Percentiles rank a stretch among this genome's conserved stretches.
These are phyloP conservation scores for Tagetes erecta DNA, from an alignment of 129 eudicot genomes.

Conservation along the genomic window DNA sequence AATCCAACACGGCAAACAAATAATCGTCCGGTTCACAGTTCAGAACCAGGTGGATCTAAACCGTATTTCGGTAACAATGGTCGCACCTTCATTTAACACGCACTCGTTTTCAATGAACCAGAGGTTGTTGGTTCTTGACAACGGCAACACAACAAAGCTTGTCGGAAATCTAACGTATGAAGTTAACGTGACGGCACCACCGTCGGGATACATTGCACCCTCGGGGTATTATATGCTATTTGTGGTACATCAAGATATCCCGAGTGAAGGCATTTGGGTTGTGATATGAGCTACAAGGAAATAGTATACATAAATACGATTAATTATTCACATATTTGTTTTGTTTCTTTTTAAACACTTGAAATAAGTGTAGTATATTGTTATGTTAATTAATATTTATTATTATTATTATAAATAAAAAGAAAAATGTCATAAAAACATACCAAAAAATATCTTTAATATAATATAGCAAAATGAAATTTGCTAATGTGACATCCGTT, in stretches of 20 bases:
- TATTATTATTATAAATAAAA: too few relatives aligned
- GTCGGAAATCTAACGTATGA: slow-evolving; percentile 39
- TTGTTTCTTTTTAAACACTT: background rate
- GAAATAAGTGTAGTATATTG: background rate
- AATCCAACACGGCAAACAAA: slow-evolving; percentile 32
- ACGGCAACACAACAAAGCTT: slow-evolving; percentile 14
- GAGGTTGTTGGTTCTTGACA: slow-evolving; percentile 53
- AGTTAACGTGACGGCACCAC: slow-evolving; percentile 41
- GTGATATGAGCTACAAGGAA: slow-evolving; percentile 24
- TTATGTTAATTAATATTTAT: background rate
- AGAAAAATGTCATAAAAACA: too few relatives aligned
- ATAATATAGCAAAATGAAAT: too few relatives aligned
- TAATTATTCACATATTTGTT: background rate
- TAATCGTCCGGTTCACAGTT: slow-evolving; percentile 41
- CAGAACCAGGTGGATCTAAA: slow-evolving; percentile 24
- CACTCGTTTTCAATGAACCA: slow-evolving; percentile 90
- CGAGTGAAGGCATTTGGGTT: slow-evolving; percentile 84
- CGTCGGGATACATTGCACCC: slow-evolving; percentile 51
- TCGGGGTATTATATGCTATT: slow-evolving; percentile 59
- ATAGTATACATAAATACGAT: background rate
- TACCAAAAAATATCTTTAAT: too few relatives aligned
- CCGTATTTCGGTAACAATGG: slow-evolving; percentile 47
- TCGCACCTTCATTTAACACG: slow-evolving; percentile 69
- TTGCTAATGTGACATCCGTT: too few relatives aligned
- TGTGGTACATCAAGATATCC: slow-evolving; percentile 63